phyloP scores from a whole-genome alignment of 108 stramenopile genomes.

The Chaetoceros muelleri region DNA sequence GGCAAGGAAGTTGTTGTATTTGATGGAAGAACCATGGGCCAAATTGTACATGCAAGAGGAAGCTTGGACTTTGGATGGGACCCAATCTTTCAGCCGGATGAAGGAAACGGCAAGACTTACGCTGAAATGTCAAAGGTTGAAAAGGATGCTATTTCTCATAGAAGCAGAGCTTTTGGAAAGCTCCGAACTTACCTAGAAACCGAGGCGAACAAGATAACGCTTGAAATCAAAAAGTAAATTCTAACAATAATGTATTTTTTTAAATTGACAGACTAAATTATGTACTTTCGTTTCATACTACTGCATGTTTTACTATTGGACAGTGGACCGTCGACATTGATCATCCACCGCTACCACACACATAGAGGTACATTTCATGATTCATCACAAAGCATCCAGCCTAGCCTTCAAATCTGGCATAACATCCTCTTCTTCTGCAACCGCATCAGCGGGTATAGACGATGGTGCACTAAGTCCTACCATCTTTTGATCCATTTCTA shows the following conservation, averaged over 20 bases:
- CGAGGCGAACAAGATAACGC: neutral
- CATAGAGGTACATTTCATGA: too few species aligned
- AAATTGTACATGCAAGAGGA: slow-evolving; percentile 76
- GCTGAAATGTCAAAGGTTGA: slow-evolving; percentile 82
- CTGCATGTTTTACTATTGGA: too few species aligned
- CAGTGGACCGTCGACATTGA: too few species aligned
- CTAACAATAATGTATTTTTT: too few species aligned
- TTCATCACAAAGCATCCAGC: slow-evolving; percentile 71
- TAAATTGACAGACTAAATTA: neutral
- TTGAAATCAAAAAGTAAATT: too few species aligned
- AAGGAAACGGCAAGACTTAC: slow-evolving; percentile 55
- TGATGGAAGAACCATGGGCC: slow-evolving; percentile 44
- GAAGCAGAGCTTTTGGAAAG: slow-evolving; percentile 53
- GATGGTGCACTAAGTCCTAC: slow-evolving; percentile 63
- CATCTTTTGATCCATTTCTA: slow-evolving; percentile 67
- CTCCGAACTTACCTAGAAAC: slow-evolving; percentile 24
- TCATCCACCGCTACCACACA: too few species aligned
- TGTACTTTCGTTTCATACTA: neutral
- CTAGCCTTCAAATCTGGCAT: slow-evolving; percentile 71
- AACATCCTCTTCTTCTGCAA: slow-evolving; percentile 39
- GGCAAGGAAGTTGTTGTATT: slow-evolving; percentile 57
- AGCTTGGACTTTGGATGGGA: slow-evolving; percentile 85
- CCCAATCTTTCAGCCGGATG: slow-evolving; percentile 78
- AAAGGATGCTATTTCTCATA: slow-evolving; percentile 82
- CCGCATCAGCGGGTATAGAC: slow-evolving; percentile 20